Evolutionary conservation across 768 basidiomycete genomes (phyloP), one percentile per base, ranked within the genome.

Genomic region (Leccinum disarticulatum): DNA sequence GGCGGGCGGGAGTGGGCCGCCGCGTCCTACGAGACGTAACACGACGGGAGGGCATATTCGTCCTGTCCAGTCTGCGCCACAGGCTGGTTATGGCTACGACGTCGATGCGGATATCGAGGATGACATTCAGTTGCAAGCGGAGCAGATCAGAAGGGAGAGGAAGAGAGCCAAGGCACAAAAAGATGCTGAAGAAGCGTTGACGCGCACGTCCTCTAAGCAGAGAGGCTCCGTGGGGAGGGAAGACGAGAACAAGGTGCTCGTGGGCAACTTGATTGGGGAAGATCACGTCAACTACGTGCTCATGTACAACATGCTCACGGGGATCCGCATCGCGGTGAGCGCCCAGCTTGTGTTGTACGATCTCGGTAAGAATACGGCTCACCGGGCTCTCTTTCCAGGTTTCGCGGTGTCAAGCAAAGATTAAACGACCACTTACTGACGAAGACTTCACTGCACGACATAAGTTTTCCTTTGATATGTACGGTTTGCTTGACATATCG

Each of bases 271-370:
- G 65, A 97, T 99, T 64, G 93, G 94, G n/a, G 95, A 98, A 73
- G 96, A 87, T 68, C 97, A 99, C 76, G 95, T 90, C 74, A 99
- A 99, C 78, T 99, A 98, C 66, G 92, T 98, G 59, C 78, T 99
- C 69, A 98, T 98, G 97, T 99, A 98, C 79, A 98, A 99, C 79
- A 99, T 99, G 97, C 81, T 99, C 68, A 99, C 97, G 4, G 97
- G 97, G 5, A 99, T 99, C 61, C 85, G 97, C 46, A 94, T 95
- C 66, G 95, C 88, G 30, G 95, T 93, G 67, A 70, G 90, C 80
- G 13, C 25, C 17, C 2, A 14, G 6, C 9, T 48, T 14, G 19
- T 27, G 19, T 28, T 25, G 2, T 19, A 10, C 25, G 3, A 1
- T 36, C 27, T 46, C 9, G 38, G 22, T 25, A 31, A 35, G 11